A percentile compares a stretch with the other conserved stretches of the same genome.
phyloP scores from a whole-genome alignment of 1,284 basidiomycete genomes.

The Mycena citricolor region DNA sequence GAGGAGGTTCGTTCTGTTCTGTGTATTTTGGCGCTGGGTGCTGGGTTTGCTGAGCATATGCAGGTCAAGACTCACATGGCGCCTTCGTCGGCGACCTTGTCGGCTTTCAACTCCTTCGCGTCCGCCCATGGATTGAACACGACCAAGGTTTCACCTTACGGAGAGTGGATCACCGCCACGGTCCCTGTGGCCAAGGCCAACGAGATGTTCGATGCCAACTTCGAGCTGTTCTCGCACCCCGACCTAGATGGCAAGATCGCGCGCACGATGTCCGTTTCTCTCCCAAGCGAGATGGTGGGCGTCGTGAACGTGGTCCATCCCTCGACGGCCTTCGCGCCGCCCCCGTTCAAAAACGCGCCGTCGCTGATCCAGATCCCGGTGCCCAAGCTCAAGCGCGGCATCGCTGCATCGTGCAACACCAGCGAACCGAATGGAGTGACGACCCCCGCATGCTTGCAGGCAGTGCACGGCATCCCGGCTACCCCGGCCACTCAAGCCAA shows the following conservation, averaged over 20 bases:
- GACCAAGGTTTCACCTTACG: constrained; percentile 33
- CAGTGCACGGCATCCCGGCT: constrained; percentile 56
- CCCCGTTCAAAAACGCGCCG: constrained; percentile 24
- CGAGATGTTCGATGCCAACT: constrained; percentile 39
- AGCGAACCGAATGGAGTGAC: constrained; percentile 34
- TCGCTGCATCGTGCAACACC: constrained; percentile 8
- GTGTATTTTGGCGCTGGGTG: background rate
- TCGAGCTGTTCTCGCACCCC: constrained; percentile 38
- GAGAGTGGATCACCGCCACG: constrained; percentile 42
- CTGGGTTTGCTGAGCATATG: background rate
- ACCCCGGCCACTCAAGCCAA: constrained; percentile 41
- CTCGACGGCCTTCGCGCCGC: constrained; percentile 33
- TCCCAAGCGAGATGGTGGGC: constrained; percentile 37
- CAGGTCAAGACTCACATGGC: constrained; percentile 24
- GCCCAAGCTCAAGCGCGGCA: background rate
- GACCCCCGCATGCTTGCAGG: constrained; percentile 57
- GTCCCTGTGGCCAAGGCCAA: constrained; percentile 45
- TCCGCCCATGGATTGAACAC: constrained; percentile 36
- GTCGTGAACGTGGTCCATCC: constrained; percentile 43
- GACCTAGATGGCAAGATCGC: constrained; percentile 35
- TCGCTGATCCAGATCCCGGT: background rate
- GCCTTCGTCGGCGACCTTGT: constrained; percentile 33
- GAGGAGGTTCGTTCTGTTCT: constrained; percentile 38
- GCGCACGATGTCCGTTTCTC: constrained; percentile 41
- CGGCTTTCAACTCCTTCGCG: constrained; percentile 45